These are phyloP conservation scores for Acrocalymma vagum DNA, from an alignment of 2,329 filamentous ascomycete genomes.

Conservation along the genomic window DNA sequence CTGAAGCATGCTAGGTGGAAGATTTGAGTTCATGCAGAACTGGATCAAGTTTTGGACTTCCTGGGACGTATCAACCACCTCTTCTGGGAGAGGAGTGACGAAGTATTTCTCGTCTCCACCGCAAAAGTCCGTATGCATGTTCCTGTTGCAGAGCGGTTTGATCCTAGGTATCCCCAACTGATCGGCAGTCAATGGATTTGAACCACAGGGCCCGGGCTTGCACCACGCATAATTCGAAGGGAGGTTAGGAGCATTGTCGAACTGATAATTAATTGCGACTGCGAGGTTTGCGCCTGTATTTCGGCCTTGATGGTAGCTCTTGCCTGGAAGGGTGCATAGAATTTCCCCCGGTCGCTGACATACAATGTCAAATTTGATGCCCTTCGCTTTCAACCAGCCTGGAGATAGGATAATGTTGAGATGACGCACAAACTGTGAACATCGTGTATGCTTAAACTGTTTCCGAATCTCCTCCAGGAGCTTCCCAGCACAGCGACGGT, in stretches of 20 bases:
- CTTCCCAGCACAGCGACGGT: conserved; percentile 5
- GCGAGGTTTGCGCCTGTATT: conserved; percentile 16
- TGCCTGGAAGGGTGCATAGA: conserved; percentile 12
- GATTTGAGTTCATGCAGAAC: too few species aligned
- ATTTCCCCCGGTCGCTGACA: conserved; percentile 10
- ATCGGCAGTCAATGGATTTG: too few species aligned
- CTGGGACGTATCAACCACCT: too few species aligned
- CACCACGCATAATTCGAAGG: conserved; percentile 13
- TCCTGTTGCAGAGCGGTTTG: too few species aligned
- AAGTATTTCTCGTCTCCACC: too few species aligned
- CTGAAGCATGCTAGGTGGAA: too few species aligned
- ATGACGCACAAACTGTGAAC: conserved; percentile 16
- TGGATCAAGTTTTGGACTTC: too few species aligned
- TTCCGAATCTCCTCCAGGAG: conserved; percentile 9
- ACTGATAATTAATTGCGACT: conserved; percentile 16
- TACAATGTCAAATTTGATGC: conserved; percentile 13
- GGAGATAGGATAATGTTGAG: conserved; percentile 12
- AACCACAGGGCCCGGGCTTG: too few species aligned
- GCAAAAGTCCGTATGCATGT: too few species aligned
- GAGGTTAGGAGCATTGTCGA: conserved; percentile 8
- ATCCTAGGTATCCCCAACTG: too few species aligned
- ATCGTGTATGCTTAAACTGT: conserved; percentile 6
- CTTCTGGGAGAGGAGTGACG: too few species aligned
- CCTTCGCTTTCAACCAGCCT: conserved; percentile 6
- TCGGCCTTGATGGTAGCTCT: conserved; percentile 13